Conservation (phyloP, 2,329 filamentous ascomycete genomes). For the Chaetothyriales sp. region DNA sequence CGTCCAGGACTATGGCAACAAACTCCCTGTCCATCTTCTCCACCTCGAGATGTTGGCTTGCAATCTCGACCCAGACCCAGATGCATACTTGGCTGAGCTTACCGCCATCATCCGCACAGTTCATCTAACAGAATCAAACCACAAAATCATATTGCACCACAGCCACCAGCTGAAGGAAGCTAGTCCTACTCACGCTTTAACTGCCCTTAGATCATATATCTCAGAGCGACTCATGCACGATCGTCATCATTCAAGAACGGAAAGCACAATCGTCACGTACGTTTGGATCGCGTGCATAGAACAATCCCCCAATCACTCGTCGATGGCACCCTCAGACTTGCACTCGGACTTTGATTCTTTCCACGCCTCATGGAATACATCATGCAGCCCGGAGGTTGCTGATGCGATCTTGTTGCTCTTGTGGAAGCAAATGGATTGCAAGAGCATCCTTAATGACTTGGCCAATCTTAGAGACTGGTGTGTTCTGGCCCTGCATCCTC, state of each 20-base stretch:
- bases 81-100: conserved; percentile 36
- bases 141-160: conserved; percentile 29
- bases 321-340: conserved; percentile 15
- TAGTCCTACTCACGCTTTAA: conserved; percentile 25
- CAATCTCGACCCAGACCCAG: conserved; percentile 22
- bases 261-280: conserved; percentile 52
- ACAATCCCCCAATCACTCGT: not conserved
- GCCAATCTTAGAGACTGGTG: conserved; percentile 55
- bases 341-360: conserved; percentile 33
- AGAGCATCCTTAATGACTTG: conserved; percentile 30
- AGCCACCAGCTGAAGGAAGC: conserved; percentile 28
- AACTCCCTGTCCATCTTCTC: conserved; percentile 50
- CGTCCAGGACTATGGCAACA: conserved; percentile 41
- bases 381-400: conserved; percentile 45
- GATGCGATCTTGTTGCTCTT: conserved; percentile 44
- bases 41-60: conserved; percentile 48
- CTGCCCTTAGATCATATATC: conserved; percentile 50
- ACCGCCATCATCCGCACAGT: conserved; percentile 42
- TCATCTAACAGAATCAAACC: conserved; percentile 45
- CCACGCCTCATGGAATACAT: conserved; percentile 28
- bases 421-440: conserved; percentile 61
- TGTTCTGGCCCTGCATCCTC: conserved; percentile 45
- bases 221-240: conserved; percentile 37
- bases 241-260: conserved; percentile 45
- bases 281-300: conserved; percentile 42